Conservation (phyloP, 306 rosid species). For the Morella rubra region DNA sequence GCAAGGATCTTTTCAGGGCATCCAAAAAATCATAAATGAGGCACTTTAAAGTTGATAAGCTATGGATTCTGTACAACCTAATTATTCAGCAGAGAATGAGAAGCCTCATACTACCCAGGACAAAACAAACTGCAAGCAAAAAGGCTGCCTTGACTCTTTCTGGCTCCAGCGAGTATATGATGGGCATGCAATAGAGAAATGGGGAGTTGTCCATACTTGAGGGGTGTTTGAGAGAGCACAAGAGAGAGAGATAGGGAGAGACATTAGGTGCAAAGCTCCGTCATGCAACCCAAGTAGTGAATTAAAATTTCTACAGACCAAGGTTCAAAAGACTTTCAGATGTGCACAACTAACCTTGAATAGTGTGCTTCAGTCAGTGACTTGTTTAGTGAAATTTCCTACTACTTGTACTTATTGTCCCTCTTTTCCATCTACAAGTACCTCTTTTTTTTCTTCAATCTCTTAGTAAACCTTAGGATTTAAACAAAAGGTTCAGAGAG, state of each 20-base stretch:
- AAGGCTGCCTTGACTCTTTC: background rate
- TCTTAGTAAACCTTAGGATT: background rate
- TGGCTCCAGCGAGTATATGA: background rate
- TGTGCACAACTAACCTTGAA: background rate
- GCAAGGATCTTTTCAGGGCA: background rate
- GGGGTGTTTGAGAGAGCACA: background rate
- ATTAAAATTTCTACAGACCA: background rate
- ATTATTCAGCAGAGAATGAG: background rate
- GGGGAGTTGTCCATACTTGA: background rate
- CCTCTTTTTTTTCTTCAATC: background rate
- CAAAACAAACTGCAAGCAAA: background rate
- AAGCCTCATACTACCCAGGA: background rate
- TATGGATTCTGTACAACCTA: background rate
- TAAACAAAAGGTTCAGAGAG: no score
- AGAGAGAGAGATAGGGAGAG: no score
- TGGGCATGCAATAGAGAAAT: background rate
- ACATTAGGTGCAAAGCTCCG: background rate
- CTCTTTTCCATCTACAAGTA: background rate
- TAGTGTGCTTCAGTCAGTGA: no score
- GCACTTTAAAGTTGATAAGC: background rate
- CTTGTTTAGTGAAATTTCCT: no score
- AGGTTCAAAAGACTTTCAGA: background rate
- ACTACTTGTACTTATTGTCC: background rate
- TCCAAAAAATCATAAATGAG: background rate
- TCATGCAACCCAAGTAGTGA: background rate